Evolutionary conservation across 148 eudicot species (phyloP).

Genomic region (Amaranthus hypochondriacus): DNA sequence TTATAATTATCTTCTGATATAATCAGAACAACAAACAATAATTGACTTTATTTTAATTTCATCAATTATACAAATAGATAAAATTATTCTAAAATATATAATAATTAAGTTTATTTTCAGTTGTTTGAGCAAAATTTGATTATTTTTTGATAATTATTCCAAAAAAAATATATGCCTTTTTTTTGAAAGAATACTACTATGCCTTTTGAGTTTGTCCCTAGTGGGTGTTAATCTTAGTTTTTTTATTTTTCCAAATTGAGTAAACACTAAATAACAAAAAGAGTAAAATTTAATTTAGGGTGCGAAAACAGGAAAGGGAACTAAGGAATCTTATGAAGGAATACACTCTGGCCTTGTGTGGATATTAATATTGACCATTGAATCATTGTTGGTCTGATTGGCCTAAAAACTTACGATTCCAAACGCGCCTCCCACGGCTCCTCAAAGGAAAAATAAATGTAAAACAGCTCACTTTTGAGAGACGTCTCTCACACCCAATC

Average conservation of each 20-base stretch:
- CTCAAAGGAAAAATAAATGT: background rate
- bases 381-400: slow-evolving; percentile 10
- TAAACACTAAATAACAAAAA: background rate
- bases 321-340: slow-evolving; percentile 1
- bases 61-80: background rate
- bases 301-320: background rate
- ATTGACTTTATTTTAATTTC: no score
- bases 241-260: no score
- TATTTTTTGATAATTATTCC: no score
- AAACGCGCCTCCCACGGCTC: slow-evolving; percentile 15
- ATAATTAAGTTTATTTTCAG: no score
- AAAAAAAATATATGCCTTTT: no score
- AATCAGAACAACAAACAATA: no score
- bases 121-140: no score
- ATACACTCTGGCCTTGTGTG: slow-evolving; percentile 8
- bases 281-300: background rate
- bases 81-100: no score
- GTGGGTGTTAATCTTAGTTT: no score
- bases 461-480: background rate
- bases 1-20: no score
- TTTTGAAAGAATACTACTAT: no score
- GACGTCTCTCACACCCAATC: background rate
- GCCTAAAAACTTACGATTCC: background rate
- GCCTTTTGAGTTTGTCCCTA: no score
- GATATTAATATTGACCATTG: background rate